Evolutionary conservation across 371 early-diverging fungal genomes (phyloP), one percentile per base, ranked within the genome.

Genomic region (Lichtheimia corymbifera): DNA sequence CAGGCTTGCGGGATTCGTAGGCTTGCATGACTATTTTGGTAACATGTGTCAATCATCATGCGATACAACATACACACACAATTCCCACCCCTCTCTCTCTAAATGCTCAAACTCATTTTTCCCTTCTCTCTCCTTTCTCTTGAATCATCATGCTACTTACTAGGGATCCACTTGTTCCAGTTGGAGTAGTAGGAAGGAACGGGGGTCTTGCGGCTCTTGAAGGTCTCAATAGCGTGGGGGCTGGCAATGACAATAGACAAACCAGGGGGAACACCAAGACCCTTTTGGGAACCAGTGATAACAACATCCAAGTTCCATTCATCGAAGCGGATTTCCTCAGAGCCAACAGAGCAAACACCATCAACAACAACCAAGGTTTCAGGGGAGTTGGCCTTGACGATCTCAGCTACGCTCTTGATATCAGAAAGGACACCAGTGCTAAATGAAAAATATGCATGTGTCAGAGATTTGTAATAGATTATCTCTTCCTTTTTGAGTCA

Each of bases 301-400:
- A 94, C 87, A 24, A 93, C 83, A 68, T 96, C 96, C 62, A 96
- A 74, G 52, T 90, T 89, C 96, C 96, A 96, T 50, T 83, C 92
- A 72, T 97, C 97, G 73, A 96, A 90, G 65, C 88, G 82, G 74
- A 98, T 90, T 57, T 89, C 90, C 77, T 98, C 98, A 22, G 92
- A 93, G 20, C 91, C 98, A 54, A 93, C 93, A 3, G 96, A 92
- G 78, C 98, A 98, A 18, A 98, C 98, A 72, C 93, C 97, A 73
- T 97, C 98, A 35, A 98, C 89, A 17, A 93, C 87, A 43, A 98
- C 92, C 55, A 98, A 81, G 24, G 97, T 94, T 18, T 87, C 81
- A 15, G 97, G 97, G 4, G 94, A 94, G 27, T 83, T 76, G 52
- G 86, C 75, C 60, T 84, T 80, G 45, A 97, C 91, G 35, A 91